Evolutionary conservation across 2,329 filamentous ascomycete species (phyloP).

Genomic region (Penicillium verrucosum): DNA sequence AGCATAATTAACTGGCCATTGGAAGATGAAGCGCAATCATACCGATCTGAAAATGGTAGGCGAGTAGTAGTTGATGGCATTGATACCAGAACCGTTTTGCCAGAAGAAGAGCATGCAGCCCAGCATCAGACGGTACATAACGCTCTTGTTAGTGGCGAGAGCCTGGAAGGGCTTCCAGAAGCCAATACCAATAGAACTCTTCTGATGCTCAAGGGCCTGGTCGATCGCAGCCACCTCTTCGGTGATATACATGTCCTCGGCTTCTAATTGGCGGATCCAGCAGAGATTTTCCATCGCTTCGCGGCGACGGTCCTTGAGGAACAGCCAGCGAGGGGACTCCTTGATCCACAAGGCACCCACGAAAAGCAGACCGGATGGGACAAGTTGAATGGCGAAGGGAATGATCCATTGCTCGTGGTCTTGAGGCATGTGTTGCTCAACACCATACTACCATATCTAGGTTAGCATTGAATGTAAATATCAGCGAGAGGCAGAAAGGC

Average conservation of each 20-base stretch:
- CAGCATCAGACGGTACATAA: constrained; percentile 71
- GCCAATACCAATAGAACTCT: constrained; percentile 60
- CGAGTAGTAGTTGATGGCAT: constrained; percentile 75
- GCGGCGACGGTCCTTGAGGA: constrained; percentile 64
- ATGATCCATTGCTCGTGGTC: constrained; percentile 34
- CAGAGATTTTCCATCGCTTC: constrained; percentile 57
- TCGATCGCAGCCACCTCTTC: constrained; percentile 71
- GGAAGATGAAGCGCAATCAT: not conserved
- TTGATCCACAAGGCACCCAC: constrained; percentile 59
- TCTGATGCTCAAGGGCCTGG: constrained; percentile 63
- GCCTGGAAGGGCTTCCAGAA: constrained; percentile 70
- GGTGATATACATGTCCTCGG: constrained; percentile 58
- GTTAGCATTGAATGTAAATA: constrained; percentile 11
- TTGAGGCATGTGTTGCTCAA: constrained; percentile 34
- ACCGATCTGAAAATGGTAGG: constrained; percentile 60
- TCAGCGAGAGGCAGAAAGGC: constrained; percentile 9
- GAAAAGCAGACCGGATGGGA: constrained; percentile 40
- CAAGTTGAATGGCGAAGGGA: constrained; percentile 33
- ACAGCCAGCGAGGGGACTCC: constrained; percentile 65
- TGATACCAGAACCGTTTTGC: constrained; percentile 75
- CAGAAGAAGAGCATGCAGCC: constrained; percentile 73
- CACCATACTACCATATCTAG: constrained; percentile 46
- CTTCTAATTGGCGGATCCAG: constrained; percentile 42
- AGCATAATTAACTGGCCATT: not conserved
- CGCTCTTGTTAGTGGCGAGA: constrained; percentile 51